Base-by-base conservation (phyloP, 2,329 filamentous ascomycete genomes). In the Aspergillus sp. region DNA sequence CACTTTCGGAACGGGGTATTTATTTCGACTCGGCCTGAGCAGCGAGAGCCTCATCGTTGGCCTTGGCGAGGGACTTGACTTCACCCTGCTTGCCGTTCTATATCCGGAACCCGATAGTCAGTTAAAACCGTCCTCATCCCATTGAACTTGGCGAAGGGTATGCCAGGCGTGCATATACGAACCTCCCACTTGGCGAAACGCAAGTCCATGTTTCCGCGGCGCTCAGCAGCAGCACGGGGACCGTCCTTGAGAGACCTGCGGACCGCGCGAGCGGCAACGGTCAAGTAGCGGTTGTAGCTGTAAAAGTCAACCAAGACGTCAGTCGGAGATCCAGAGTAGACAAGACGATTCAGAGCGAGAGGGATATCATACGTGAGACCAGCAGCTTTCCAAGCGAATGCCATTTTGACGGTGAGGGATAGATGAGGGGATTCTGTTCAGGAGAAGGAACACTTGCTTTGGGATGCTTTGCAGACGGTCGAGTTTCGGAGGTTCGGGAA, bases 251-350 rank as follows among this genome's bases (percentile, higher is more conserved):
- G 86, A 79, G 92, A 96, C 79, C 92, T 90, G 83, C 96, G 95
- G 79, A 99, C 91, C 77, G 91, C 90, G 81, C 93, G 92, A 81
- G 93, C 88, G 75, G 95, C 92, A 82, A 99, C 87, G 77, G 93
- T 88, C 78, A 99, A 89, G 89, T 97, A 98, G 84, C 93, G 95
- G 90, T 99, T 99, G 91, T 99, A 99, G 84, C 95, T 99, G 79
- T 77, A 59, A 66, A 71, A 55, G 62, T 71, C 54, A 39, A 48
- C 49, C 50, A 56, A 42, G 21, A 23, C 17, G 67, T 72, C 62
- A 73, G 72, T 64, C 59, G 63, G 52, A 25, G 41, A 56, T 60
- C 48, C 41, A 62, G 41, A 32, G 38, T 32, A 57, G 19, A 27
- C 17, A 41, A 8, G 36, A 17, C 55, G 39, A 15, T 47, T 47